Conservation (phyloP, 306 rosid genomes). For the Quercus aquifolioides region DNA sequence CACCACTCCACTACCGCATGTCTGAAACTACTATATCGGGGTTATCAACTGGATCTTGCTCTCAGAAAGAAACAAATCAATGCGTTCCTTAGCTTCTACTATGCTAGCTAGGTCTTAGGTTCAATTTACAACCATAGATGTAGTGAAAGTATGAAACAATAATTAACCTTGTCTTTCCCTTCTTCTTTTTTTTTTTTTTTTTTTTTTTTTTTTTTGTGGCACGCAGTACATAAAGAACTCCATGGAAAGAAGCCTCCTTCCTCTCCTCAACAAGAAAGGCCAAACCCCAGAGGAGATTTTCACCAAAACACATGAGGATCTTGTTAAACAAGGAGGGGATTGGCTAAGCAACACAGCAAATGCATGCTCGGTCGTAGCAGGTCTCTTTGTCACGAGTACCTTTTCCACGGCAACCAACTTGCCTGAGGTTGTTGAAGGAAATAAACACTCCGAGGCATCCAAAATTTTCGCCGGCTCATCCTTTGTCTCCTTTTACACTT, state of each 20-base stretch:
- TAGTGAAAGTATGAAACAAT: too few species aligned
- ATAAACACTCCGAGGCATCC: conserved; percentile 16
- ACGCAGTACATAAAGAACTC: conserved; percentile 43
- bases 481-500: conserved; percentile 39
- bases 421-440: conserved; percentile 25
- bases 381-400: conserved; percentile 49
- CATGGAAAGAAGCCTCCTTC: conserved; percentile 24
- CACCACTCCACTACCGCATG: too few species aligned
- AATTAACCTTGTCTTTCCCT: too few species aligned
- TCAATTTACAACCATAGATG: neutral
- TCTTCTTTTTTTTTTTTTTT: neutral
- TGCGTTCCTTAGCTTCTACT: too few species aligned
- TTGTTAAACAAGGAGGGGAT: conserved; percentile 20
- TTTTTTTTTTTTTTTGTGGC: neutral
- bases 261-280: conserved; percentile 11
- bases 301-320: conserved; percentile 21
- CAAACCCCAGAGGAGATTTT: conserved; percentile 41
- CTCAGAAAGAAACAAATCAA: too few species aligned
- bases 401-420: conserved; percentile 31
- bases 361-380: conserved; percentile 56
- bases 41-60: too few species aligned
- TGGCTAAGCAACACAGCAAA: conserved; percentile 45
- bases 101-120: too few species aligned
- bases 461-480: conserved; percentile 32
- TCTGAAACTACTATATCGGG: too few species aligned